phyloP scores from a whole-genome alignment of 108 stramenopile species.

The Nitzschia sp. region DNA sequence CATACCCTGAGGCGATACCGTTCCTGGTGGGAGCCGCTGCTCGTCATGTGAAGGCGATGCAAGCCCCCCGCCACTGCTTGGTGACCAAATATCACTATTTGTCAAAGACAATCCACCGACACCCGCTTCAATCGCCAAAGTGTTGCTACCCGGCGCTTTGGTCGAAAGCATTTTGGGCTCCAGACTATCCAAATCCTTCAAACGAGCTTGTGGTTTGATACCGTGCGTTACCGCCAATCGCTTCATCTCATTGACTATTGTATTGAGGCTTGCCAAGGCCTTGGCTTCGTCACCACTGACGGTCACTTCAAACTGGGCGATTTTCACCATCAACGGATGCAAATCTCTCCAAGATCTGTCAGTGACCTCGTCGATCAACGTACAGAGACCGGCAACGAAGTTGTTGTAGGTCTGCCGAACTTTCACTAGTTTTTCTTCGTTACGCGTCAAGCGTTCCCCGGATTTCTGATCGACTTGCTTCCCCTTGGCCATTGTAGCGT shows the following conservation, averaged over 20 bases:
- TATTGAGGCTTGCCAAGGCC: constrained; percentile 37
- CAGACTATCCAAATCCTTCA: constrained; percentile 65
- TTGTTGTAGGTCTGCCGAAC: constrained; percentile 55
- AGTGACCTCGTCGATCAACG: constrained; percentile 77
- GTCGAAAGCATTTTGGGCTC: constrained; percentile 50
- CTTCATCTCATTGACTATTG: constrained; percentile 57
- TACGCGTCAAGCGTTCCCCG: constrained; percentile 68
- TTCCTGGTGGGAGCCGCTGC: constrained; percentile 34
- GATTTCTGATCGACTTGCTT: constrained; percentile 58
- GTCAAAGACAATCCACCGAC: constrained; percentile 18
- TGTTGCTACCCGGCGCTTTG: constrained; percentile 24
- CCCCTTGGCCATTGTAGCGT: constrained; percentile 72
- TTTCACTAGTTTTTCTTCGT: constrained; percentile 73
- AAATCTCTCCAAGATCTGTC: constrained; percentile 81
- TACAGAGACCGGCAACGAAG: constrained; percentile 59
- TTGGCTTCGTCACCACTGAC: constrained; percentile 61
- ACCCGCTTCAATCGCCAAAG: constrained; percentile 36
- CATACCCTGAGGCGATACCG: constrained; percentile 39
- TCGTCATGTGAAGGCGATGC: constrained; percentile 4
- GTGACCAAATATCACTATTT: not conserved
- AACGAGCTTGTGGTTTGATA: constrained; percentile 56
- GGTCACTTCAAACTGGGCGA: constrained; percentile 76
- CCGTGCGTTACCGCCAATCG: constrained; percentile 48
- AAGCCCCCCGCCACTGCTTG: not conserved
- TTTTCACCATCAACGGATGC: constrained; percentile 78